Base-by-base conservation (phyloP, 805 yeast species). In the Wickerhamomyces strasburgensis region DNA sequence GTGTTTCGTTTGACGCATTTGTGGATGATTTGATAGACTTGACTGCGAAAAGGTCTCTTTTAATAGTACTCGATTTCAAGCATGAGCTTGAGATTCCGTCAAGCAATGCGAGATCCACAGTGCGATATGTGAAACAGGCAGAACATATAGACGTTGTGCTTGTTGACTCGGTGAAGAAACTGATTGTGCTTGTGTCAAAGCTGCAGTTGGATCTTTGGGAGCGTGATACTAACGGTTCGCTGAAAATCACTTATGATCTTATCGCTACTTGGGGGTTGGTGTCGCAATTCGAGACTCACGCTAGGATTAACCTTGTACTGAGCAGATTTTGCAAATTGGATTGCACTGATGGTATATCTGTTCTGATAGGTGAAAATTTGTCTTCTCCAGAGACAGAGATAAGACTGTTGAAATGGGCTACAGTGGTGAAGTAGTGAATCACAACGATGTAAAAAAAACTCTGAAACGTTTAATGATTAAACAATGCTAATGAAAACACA, bases 261-360 rank as follows among this genome's bases (percentile, higher is more conserved):
- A n/a, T 40, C 13, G 43, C 35, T 15, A 23, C 37, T 4, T 39
- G 43, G 42, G 43, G 41, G 10, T 21, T 37, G 18, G 7, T 39
- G 5, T 27, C 38, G 4, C 25, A 25, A 2, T 13, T 11, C 10
- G 27, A 19, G 6, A 16, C 8, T 13, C 32, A 37, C 28, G 15
- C 13, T 6, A 27, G 23, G 21, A 25, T 35, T 15, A 37, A 43
- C 16, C 11, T 34, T 4, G 35, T 33, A 3, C 18, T 43, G 14
- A 39, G 39, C 34, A 19, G 39, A n/a, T 19, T 43, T 11, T 18
- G 24, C 9, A 29, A 23, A 14, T 15, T 29, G 5, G 21, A 17
- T 21, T n/a, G n/a, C n/a, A n/a, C n/a, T n/a, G n/a, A n/a, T n/a
- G n/a, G n/a, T n/a, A n/a, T n/a, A n/a, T n/a, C n/a, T n/a, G n/a